phyloP scores from a whole-genome alignment of 208 protist genomes.

The Crithidia expoeki region DNA sequence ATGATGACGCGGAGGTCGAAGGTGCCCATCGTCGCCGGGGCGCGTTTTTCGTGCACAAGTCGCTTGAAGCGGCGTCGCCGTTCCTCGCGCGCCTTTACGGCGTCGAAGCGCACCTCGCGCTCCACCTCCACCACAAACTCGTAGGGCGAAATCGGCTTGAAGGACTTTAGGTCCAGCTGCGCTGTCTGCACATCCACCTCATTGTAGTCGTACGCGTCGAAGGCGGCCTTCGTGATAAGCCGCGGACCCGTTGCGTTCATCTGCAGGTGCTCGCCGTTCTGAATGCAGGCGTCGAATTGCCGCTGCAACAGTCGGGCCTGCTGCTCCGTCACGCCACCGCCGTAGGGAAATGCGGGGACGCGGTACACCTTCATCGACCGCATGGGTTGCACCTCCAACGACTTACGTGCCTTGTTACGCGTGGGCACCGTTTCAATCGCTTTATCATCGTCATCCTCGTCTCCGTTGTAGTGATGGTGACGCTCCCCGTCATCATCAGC shows the following conservation, averaged over 20 bases:
- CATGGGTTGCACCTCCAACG: slow-evolving; percentile 6
- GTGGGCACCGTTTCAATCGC: slow-evolving; percentile 25
- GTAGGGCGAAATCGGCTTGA: slow-evolving; percentile 73
- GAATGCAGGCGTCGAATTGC: slow-evolving; percentile 57
- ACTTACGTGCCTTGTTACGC: slow-evolving; percentile 24
- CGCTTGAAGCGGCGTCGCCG: slow-evolving; percentile 68
- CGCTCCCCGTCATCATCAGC: slow-evolving; percentile 34
- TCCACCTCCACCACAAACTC: slow-evolving; percentile 91
- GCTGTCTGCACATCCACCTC: slow-evolving; percentile 46
- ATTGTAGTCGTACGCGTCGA: slow-evolving; percentile 42
- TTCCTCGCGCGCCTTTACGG: slow-evolving; percentile 68
- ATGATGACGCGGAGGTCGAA: slow-evolving; percentile 93
- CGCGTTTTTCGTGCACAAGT: slow-evolving; percentile 67
- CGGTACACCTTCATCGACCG: slow-evolving; percentile 53
- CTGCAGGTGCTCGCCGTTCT: slow-evolving; percentile 35
- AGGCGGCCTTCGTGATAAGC: slow-evolving; percentile 50
- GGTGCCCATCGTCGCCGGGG: slow-evolving; percentile 82
- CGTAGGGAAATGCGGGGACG: slow-evolving; percentile 85
- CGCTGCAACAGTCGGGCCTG: slow-evolving; percentile 56
- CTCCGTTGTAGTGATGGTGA: slow-evolving; percentile 12
- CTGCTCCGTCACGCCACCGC: slow-evolving; percentile 79
- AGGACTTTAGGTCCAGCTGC: slow-evolving; percentile 34
- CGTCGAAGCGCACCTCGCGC: slow-evolving; percentile 73
- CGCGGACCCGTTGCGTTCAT: slow-evolving; percentile 33
- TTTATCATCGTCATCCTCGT: slow-evolving; percentile 37